Conservation (phyloP, 768 basidiomycete species). For the Boletales sp. region DNA sequence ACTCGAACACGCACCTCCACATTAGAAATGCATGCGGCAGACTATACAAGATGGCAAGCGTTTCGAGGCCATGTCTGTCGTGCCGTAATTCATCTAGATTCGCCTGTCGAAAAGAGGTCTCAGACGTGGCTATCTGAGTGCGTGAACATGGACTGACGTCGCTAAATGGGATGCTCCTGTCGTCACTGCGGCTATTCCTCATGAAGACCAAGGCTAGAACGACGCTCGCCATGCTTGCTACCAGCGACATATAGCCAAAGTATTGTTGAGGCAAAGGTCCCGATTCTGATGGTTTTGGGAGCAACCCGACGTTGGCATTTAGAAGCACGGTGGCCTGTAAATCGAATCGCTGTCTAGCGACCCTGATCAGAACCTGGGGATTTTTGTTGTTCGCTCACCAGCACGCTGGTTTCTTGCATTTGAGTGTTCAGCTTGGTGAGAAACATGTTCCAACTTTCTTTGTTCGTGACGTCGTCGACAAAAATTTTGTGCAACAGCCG, state of each 20-base stretch:
- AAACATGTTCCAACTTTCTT: slow-evolving; percentile 43
- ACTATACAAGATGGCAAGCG: slow-evolving; percentile 49
- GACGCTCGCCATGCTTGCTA: slow-evolving; percentile 40
- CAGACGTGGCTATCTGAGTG: background rate
- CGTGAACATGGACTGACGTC: slow-evolving; percentile 30
- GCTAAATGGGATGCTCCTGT: slow-evolving; percentile 26
- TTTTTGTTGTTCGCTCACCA: slow-evolving; percentile 34
- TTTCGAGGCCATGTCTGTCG: slow-evolving; percentile 41
- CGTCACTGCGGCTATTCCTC: slow-evolving; percentile 37
- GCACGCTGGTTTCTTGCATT: slow-evolving; percentile 51
- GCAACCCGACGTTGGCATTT: slow-evolving; percentile 56
- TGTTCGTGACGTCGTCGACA: slow-evolving; percentile 45
- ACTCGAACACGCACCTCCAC: slow-evolving; percentile 52
- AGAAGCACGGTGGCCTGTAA: slow-evolving; percentile 53
- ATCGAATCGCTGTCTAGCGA: too few species aligned
- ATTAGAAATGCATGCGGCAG: slow-evolving; percentile 55
- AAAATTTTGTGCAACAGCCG: slow-evolving; percentile 45
- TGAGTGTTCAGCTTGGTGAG: slow-evolving; percentile 44
- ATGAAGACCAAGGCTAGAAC: slow-evolving; percentile 42
- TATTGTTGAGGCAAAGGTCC: slow-evolving; percentile 32
- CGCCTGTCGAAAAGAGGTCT: slow-evolving; percentile 8
- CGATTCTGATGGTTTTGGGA: slow-evolving; percentile 48
- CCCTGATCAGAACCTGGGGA: too few species aligned
- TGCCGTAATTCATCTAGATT: slow-evolving; percentile 20
- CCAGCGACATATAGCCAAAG: slow-evolving; percentile 42